phyloP scores from a whole-genome alignment of 768 basidiomycete genomes.

The Amanita jacksonii region DNA sequence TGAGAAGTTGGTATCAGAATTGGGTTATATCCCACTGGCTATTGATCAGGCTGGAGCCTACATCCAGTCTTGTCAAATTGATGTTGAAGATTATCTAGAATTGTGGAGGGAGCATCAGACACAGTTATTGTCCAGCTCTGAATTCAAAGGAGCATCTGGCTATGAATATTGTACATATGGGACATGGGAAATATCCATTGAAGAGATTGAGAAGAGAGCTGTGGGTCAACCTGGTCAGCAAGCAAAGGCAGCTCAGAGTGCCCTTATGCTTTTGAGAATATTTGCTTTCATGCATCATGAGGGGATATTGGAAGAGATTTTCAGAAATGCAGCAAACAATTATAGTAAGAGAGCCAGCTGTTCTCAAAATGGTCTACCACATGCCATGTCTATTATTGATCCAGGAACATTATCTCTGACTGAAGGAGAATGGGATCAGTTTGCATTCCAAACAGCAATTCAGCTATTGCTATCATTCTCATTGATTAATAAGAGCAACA shows the following conservation, averaged over 20 bases:
- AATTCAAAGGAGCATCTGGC: slow-evolving; percentile 8
- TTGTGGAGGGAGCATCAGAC: slow-evolving; percentile 3
- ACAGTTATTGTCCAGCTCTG: slow-evolving; percentile 7
- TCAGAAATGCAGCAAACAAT: slow-evolving; percentile 9
- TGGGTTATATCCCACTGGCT: slow-evolving; percentile 8
- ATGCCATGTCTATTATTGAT: background rate
- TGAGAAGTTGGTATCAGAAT: slow-evolving; percentile 5
- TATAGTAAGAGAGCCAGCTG: background rate
- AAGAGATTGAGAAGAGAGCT: slow-evolving; percentile 9
- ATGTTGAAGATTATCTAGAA: slow-evolving; percentile 11
- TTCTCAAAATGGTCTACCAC: background rate
- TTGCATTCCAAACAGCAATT: slow-evolving; percentile 11
- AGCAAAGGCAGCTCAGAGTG: slow-evolving; percentile 9
- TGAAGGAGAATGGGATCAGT: slow-evolving; percentile 9
- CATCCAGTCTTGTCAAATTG: slow-evolving; percentile 9
- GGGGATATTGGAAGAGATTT: slow-evolving; percentile 10
- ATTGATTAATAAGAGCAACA: slow-evolving; percentile 7
- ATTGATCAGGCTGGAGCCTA: slow-evolving; percentile 14
- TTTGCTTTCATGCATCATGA: slow-evolving; percentile 14
- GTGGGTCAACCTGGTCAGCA: too few relatives aligned
- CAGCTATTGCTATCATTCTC: slow-evolving; percentile 11
- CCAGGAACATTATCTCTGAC: background rate
- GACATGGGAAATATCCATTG: slow-evolving; percentile 14
- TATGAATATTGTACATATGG: slow-evolving; percentile 14
- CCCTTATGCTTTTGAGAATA: slow-evolving; percentile 11